Evolutionary conservation across 495 filamentous ascomycete species (phyloP).

Genomic region (Pseudevernia furfuracea): DNA sequence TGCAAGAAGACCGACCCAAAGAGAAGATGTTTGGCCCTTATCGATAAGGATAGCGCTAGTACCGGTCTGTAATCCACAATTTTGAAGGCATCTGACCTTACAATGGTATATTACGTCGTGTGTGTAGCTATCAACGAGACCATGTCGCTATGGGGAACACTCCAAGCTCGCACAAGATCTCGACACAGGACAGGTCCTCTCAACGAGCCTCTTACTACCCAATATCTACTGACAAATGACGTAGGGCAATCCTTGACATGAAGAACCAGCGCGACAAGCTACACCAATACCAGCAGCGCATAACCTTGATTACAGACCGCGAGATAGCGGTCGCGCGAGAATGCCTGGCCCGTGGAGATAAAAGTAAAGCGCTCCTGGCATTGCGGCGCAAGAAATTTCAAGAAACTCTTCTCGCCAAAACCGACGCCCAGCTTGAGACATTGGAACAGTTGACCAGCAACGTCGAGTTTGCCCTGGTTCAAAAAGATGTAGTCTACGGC

Average conservation of each 20-base stretch:
- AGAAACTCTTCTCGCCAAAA: conserved; percentile 79
- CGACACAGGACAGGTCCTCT: conserved; percentile 60
- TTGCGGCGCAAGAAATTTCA: conserved; percentile 96
- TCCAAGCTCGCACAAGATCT: conserved; percentile 59
- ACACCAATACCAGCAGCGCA: conserved; percentile 85
- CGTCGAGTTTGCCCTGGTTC: conserved; percentile 89
- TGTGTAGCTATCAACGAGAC: conserved; percentile 13
- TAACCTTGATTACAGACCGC: conserved; percentile 70
- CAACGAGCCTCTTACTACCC: background rate
- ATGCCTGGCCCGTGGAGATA: conserved; percentile 68
- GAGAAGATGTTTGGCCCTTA: conserved; percentile 7
- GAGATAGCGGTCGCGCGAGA: conserved; percentile 78
- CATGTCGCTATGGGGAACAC: conserved; percentile 56
- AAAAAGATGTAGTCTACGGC: conserved; percentile 90
- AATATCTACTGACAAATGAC: background rate
- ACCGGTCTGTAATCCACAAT: background rate
- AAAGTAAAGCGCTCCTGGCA: conserved; percentile 73
- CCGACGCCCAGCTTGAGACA: conserved; percentile 82
- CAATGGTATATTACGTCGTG: background rate
- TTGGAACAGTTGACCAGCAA: conserved; percentile 74
- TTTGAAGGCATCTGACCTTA: background rate
- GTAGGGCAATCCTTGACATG: conserved; percentile 87
- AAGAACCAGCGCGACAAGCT: conserved; percentile 96
- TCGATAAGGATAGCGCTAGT: conserved; percentile 16
- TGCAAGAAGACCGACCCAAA: background rate